Percentiles rank a stretch among this genome's conserved stretches.
phyloP scores from a whole-genome alignment of 2,329 filamentous ascomycete species.

The Beauveria rudraprayagi region DNA sequence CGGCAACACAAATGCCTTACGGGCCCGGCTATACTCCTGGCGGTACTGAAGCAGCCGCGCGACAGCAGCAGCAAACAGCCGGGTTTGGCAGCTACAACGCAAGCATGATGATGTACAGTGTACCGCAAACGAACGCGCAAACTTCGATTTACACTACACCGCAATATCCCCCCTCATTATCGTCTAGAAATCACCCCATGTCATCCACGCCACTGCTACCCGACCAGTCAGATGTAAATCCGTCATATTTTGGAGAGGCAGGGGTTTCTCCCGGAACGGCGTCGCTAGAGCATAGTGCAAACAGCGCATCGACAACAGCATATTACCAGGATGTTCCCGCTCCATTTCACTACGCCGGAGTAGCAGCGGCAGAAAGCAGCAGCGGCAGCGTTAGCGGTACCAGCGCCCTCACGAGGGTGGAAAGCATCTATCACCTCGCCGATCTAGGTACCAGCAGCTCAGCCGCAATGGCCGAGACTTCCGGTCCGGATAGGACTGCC shows the following conservation, averaged over 20 bases:
- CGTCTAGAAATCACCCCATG: background rate
- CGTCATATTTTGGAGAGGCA: background rate
- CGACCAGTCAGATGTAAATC: background rate
- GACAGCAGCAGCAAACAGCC: constrained; percentile 40
- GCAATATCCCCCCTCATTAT: constrained; percentile 28
- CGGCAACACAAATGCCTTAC: constrained; percentile 47
- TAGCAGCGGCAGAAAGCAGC: background rate
- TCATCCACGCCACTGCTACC: background rate
- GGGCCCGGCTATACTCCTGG: constrained; percentile 59
- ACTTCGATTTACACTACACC: constrained; percentile 66
- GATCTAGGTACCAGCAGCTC: background rate
- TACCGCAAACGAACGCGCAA: constrained; percentile 54
- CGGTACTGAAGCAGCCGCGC: constrained; percentile 24
- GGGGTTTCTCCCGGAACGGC: background rate
- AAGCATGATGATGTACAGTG: constrained; percentile 70
- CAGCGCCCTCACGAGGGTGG: background rate
- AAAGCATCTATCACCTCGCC: background rate
- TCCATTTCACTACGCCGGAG: background rate
- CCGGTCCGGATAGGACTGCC: constrained; percentile 47
- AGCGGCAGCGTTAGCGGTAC: background rate
- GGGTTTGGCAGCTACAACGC: constrained; percentile 52
- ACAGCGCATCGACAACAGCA: constrained; percentile 4
- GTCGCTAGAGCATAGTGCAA: background rate
- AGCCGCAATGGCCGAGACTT: constrained; percentile 39
- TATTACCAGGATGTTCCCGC: constrained; percentile 48